Evolutionary conservation across 805 yeast genomes (phyloP).

Genomic region (Candida michaelii): DNA sequence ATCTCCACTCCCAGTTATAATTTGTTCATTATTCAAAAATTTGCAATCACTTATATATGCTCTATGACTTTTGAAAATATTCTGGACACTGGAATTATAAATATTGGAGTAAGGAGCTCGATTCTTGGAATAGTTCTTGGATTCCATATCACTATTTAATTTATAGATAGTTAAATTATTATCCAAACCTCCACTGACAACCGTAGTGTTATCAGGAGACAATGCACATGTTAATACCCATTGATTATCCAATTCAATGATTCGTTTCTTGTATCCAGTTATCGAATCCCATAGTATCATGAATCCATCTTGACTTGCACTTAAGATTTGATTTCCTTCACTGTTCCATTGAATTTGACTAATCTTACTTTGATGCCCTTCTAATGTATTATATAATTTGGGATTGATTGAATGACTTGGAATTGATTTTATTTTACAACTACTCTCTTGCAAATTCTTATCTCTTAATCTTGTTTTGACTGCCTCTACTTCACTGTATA

Average conservation of each 20-base stretch:
- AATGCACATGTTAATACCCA: constrained; percentile 79
- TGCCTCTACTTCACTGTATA: constrained; percentile 51
- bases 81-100: constrained; percentile 31
- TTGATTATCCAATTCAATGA: constrained; percentile 69
- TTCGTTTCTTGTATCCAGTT: constrained; percentile 68
- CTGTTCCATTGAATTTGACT: constrained; percentile 67
- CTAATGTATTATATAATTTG: constrained; percentile 38
- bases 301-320: constrained; percentile 86
- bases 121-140: background rate
- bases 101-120: background rate
- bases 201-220: constrained; percentile 61
- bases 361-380: constrained; percentile 75
- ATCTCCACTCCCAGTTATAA: constrained; percentile 80
- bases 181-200: constrained; percentile 83
- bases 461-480: constrained; percentile 45
- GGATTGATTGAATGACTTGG: constrained; percentile 27
- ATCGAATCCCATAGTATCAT: constrained; percentile 80
- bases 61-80: constrained; percentile 73
- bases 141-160: constrained; percentile 12
- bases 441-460: constrained; percentile 43
- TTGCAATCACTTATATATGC: constrained; percentile 78
- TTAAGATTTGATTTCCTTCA: constrained; percentile 58
- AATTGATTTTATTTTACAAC: constrained; percentile 30
- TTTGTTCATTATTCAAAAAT: constrained; percentile 55
- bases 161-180: constrained; percentile 74